A percentile compares a stretch with the other conserved stretches of the same genome.
Evolutionary conservation across 2,329 filamentous ascomycete genomes (phyloP).

Genomic region (Trichoderma arundinaceum): DNA sequence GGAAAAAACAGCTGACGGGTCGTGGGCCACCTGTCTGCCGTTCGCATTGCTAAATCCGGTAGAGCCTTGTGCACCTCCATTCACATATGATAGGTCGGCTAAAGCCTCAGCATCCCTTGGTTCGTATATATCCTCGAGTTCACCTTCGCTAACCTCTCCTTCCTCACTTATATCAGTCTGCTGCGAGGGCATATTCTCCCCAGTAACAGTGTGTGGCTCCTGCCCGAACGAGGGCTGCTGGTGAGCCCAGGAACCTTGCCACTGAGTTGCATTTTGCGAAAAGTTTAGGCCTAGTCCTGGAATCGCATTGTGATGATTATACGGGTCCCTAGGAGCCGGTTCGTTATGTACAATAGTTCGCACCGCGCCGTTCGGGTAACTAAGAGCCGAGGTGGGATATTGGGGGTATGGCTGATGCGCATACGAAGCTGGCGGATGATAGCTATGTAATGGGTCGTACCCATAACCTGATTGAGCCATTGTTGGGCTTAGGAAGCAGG

Average conservation of each 20-base stretch:
- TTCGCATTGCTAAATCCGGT: background rate
- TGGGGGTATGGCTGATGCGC: conserved; percentile 35
- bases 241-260: conserved; percentile 20
- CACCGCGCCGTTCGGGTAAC: conserved; percentile 29
- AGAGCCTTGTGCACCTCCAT: background rate
- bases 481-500: conserved; percentile 5
- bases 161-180: conserved; percentile 60
- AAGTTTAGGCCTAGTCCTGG: conserved; percentile 45
- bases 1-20: conserved; percentile 10
- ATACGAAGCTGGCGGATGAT: conserved; percentile 31
- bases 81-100: background rate
- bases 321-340: conserved; percentile 34
- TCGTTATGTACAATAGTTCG: conserved; percentile 28
- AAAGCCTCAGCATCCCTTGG: conserved; percentile 39
- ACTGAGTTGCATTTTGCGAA: conserved; percentile 32
- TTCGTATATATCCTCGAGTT: conserved; percentile 64
- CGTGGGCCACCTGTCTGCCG: background rate
- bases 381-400: conserved; percentile 30
- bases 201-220: background rate
- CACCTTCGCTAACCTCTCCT: conserved; percentile 76
- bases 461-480: conserved; percentile 44
- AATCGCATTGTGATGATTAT: conserved; percentile 41
- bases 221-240: conserved; percentile 5
- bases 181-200: background rate
- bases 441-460: conserved; percentile 35